Base-by-base conservation (phyloP, 176 grass and related monocot genomes). In the Aechmea fasciata region DNA sequence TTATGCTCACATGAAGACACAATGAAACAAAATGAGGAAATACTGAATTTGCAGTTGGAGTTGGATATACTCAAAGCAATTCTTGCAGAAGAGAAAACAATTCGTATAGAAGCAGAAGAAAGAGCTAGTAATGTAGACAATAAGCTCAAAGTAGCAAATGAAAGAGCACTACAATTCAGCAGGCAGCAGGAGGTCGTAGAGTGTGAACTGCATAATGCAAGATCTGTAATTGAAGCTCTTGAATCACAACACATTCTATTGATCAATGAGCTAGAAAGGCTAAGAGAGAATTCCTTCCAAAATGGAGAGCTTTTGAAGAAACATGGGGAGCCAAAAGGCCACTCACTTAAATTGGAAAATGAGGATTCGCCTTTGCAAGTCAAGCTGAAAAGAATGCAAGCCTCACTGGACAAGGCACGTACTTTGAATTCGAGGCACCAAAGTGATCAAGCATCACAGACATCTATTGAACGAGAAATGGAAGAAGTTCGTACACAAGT, bases 331-430 rank as follows among this genome's bases (percentile, higher is more conserved):
- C 62, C 69, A 10, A 93, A 51, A 74, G 17, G 61, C 67, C 73
- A 83, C 69, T 64, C 79, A 57, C 17, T 85, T 68, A 85, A 79
- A 73, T 74, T 64, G 13, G 77, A 83, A 48, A 92, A 83, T 66
- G 89, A 90, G 79, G 89, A 90, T 83, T 93, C 89, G 57, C 87
- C 89, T 79, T 85, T 93, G 80, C 82, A 85, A 52, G 74, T 19
- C 66, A 99, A 93, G 69, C 17, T 99, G 66, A 99, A 85, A 87
- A 99, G 67, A 73, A 93, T 99, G 89, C 89, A 92, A 85, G 82
- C 70, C 77, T 99, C 94, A 62, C 76, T 99, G 71, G 94, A 93
- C 15, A 87, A 87, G 69, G 94, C 78, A 57, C 67, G 66, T 1
- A 66, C 77, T 73, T 71, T 93, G 75, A 93, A 92, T 76, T 68